Evolutionary conservation across 305 asterid species (phyloP), one percentile per base, ranked within the genome.

Genomic region (Solanum hybrid): DNA sequence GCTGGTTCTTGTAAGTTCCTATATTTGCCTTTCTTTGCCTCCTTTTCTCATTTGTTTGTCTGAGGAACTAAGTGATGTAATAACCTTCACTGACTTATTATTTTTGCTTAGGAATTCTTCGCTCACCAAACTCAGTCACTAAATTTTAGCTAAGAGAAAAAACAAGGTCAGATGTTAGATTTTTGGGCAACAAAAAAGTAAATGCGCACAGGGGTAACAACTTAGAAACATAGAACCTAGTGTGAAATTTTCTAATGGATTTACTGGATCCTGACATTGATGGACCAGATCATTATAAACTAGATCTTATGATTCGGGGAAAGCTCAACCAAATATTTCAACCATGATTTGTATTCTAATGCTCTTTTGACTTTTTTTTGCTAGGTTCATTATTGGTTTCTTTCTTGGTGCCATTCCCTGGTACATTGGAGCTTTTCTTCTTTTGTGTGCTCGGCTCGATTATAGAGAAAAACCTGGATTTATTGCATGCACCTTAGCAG

Each of bases 401-500:
- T 90, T 97, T 89, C 92, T 97, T 86, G 98, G 99, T 86, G 96
- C 96, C 34, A 89, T 97, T 87, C 98, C 99, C 72, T 97, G 99
- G 99, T 97, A 96, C 91, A 91, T 97, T 91, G 99, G 98, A 91
- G 97, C 98, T 81, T 93, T 95, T 89, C 88, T 97, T 84, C 92
- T 97, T 91, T 29, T 95, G 87, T 97, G 98, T 89, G 98, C 91
- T 91, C 94, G 97, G 86, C 86, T 97, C 91, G 98, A 97, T 91
- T 90, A 96, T 94, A 93, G 98, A 92, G 99, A 96, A 92, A 97
- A 96, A 90, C 94, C 98, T 42, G 99, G 99, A 29, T 97, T 96
- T 89, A 79, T 97, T 91, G 98, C 97, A 3, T 97, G 99, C 92
- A 88, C 96, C 42, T 76, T 97, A 89, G 99, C 96, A 27, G 99